These are phyloP conservation scores for Porcisia deanei DNA, from an alignment of 208 protist genomes.

Conservation along the genomic window DNA sequence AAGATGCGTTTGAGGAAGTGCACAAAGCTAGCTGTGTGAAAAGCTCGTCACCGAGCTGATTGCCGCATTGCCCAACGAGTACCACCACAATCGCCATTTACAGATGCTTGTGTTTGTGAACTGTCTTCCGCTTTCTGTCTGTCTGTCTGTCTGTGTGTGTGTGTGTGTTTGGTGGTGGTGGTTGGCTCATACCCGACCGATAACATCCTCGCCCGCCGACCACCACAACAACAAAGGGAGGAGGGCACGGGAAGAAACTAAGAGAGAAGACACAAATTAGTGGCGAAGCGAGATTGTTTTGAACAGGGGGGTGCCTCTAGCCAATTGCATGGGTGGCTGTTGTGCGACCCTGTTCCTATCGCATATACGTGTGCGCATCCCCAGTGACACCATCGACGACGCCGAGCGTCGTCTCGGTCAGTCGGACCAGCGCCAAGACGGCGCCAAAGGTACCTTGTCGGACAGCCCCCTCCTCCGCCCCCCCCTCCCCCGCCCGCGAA, in stretches of 20 bases:
- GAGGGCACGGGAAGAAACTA: neutral
- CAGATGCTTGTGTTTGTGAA: neutral
- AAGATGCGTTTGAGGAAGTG: slow-evolving; percentile 10
- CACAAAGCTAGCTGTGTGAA: slow-evolving; percentile 64
- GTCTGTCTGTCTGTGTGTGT: neutral
- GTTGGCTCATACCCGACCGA: neutral
- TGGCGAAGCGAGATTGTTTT: neutral
- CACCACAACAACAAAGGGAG: neutral
- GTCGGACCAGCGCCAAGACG: neutral
- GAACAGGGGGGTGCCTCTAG: neutral
- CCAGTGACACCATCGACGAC: neutral
- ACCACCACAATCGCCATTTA: slow-evolving; percentile 79
- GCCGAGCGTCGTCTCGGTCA: neutral
- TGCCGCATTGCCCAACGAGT: slow-evolving; percentile 86
- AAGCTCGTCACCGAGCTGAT: slow-evolving; percentile 87
- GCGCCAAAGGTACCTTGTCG: neutral
- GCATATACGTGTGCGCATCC: neutral
- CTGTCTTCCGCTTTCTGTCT: neutral
- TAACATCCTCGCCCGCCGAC: no score
- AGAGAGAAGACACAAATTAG: neutral
- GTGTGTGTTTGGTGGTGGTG: neutral
- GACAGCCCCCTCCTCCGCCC: neutral
- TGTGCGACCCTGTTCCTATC: neutral
- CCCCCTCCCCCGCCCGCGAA: no score
- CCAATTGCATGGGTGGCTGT: neutral